A percentile compares a stretch with the other conserved stretches of the same genome.
These are phyloP conservation scores for Hyaloperonospora arabidopsidis DNA, from an alignment of 352 stramenopile genomes.

Conservation along the genomic window DNA sequence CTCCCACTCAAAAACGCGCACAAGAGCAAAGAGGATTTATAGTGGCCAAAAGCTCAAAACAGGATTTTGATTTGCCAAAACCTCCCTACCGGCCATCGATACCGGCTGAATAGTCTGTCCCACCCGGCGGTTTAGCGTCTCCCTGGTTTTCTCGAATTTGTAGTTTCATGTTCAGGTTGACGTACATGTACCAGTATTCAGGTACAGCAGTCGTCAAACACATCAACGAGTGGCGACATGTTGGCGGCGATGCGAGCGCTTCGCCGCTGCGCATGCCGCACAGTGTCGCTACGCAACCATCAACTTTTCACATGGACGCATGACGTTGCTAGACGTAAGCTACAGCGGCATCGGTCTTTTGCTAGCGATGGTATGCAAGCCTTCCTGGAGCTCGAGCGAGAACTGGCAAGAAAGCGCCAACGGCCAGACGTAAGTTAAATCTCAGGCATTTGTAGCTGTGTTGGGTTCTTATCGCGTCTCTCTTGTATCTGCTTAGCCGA, in stretches of 20 bases:
- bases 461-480: not conserved
- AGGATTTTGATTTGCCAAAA: too few relatives aligned
- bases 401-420: slow-evolving; percentile 63
- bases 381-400: slow-evolving; percentile 82
- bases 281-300: slow-evolving; percentile 3
- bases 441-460: not conserved
- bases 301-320: not conserved
- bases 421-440: slow-evolving; percentile 25
- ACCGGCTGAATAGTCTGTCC: too few relatives aligned
- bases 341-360: slow-evolving; percentile 18
- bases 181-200: too few relatives aligned
- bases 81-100: too few relatives aligned
- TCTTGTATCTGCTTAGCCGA: slow-evolving; percentile 11
- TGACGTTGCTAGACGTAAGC: not conserved
- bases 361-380: slow-evolving; percentile 54
- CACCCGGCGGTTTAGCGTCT: too few relatives aligned
- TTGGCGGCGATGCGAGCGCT: slow-evolving; percentile 16
- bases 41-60: too few relatives aligned
- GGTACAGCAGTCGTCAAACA: too few relatives aligned
- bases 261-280: slow-evolving; percentile 17
- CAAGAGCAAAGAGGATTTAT: too few relatives aligned
- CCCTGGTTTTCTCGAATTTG: too few relatives aligned
- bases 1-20: too few relatives aligned
- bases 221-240: slow-evolving; percentile 9
- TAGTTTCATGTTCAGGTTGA: too few relatives aligned